Percentiles rank a stretch among this genome's conserved stretches.
Conservation (phyloP, 306 rosid genomes). For the Cicer bijugum region DNA sequence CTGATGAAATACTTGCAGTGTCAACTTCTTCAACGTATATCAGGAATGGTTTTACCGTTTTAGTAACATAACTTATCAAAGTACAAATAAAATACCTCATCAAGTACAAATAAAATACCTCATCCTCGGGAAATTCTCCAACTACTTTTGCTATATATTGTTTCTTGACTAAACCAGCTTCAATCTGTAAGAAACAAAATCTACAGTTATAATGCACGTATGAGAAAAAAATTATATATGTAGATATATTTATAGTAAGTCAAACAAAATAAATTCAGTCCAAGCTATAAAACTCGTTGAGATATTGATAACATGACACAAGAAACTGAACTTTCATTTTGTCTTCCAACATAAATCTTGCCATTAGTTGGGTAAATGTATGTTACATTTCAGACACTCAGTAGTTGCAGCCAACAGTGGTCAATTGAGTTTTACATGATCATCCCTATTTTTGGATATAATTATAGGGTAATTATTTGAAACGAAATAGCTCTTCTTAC, state of each 20-base stretch:
- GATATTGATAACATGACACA: constrained; percentile 4
- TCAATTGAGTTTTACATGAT: constrained; percentile 21
- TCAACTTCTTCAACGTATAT: constrained; percentile 33
- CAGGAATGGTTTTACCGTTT: neutral
- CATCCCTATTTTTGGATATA: neutral
- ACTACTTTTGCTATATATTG: constrained; percentile 79
- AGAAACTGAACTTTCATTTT: constrained; percentile 35
- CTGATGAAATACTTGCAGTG: constrained; percentile 13
- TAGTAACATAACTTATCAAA: constrained; percentile 41
- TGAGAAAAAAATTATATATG: neutral
- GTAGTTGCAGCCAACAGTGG: neutral
- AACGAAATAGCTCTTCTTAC: constrained; percentile 5
- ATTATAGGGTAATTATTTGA: constrained; percentile 10
- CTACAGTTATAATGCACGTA: constrained; percentile 18
- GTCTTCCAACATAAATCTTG: neutral
- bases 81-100: constrained; percentile 61
- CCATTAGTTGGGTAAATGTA: constrained; percentile 21
- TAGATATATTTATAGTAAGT: constrained; percentile 12
- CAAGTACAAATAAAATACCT: constrained; percentile 60
- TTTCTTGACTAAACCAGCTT: constrained; percentile 77
- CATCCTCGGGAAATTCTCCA: constrained; percentile 73
- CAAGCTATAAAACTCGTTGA: constrained; percentile 9
- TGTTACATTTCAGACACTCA: neutral
- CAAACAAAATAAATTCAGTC: constrained; percentile 2
- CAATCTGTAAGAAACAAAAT: constrained; percentile 65